Evolutionary conservation across 2,329 filamentous ascomycete species (phyloP).

Genomic region (Pseudogymnoascus sp.): DNA sequence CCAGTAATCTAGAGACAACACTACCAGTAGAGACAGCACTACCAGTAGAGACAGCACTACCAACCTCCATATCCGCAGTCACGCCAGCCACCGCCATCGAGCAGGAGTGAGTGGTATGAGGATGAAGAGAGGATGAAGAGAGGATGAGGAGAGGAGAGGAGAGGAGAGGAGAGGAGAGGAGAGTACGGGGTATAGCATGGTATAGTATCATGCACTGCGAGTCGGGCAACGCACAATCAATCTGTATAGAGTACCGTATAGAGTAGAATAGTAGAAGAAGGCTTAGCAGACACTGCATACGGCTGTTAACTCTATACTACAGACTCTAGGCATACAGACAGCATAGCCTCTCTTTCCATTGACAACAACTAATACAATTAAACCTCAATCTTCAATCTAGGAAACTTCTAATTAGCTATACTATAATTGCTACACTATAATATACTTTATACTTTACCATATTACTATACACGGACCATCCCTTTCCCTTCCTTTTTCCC

Average conservation of each 20-base stretch:
- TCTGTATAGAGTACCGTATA: neutral
- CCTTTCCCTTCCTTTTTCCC: neutral
- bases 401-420: neutral
- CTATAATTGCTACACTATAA: neutral
- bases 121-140: neutral
- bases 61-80: neutral
- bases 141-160: neutral
- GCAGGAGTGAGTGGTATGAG: neutral
- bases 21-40: neutral
- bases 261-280: neutral
- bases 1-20: neutral
- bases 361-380: neutral
- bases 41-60: neutral
- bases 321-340: neutral
- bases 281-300: neutral
- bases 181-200: neutral
- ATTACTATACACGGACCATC: neutral
- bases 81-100: neutral
- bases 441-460: neutral
- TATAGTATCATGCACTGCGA: neutral
- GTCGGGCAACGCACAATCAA: neutral
- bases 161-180: neutral
- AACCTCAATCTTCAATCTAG: neutral
- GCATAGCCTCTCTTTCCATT: neutral
- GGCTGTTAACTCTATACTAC: too few relatives aligned